Evolutionary conservation across 805 yeast species (phyloP).

Genomic region (Cyberlindnera mrakii): DNA sequence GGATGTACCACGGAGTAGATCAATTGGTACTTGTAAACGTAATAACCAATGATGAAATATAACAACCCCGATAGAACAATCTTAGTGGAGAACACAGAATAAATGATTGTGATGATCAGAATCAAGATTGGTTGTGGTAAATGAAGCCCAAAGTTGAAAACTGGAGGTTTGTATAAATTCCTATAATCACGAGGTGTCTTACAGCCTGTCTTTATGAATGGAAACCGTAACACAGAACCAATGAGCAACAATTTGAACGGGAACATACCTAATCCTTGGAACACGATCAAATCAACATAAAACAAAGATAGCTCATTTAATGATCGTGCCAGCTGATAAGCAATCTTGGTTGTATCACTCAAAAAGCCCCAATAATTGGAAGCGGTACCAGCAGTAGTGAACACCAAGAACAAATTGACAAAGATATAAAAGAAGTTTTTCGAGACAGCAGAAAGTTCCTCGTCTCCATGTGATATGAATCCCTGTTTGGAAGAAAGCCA

Average conservation of each 20-base stretch:
- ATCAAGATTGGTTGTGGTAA: slow-evolving; percentile 89
- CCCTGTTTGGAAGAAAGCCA: slow-evolving; percentile 84
- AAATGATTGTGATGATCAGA: slow-evolving; percentile 76
- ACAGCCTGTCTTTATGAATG: slow-evolving; percentile 56
- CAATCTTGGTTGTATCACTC: slow-evolving; percentile 86
- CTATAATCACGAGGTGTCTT: slow-evolving; percentile 81
- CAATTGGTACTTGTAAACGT: slow-evolving; percentile 86
- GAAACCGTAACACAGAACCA: slow-evolving; percentile 73
- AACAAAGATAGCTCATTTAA: slow-evolving; percentile 74
- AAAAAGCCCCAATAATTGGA: slow-evolving; percentile 72
- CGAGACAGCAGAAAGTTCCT: slow-evolving; percentile 81
- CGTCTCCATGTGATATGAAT: slow-evolving; percentile 85
- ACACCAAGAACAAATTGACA: slow-evolving; percentile 87
- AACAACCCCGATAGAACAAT: slow-evolving; percentile 78
- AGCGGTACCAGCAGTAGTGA: slow-evolving; percentile 91
- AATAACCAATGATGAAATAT: slow-evolving; percentile 80
- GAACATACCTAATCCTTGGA: slow-evolving; percentile 83
- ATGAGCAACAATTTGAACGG: slow-evolving; percentile 81
- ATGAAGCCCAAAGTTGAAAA: slow-evolving; percentile 84
- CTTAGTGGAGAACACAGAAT: slow-evolving; percentile 85
- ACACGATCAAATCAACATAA: slow-evolving; percentile 79
- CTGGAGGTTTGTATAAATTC: slow-evolving; percentile 78
- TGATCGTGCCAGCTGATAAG: slow-evolving; percentile 79
- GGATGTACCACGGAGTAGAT: slow-evolving; percentile 90
- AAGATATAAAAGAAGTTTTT: slow-evolving; percentile 93